Percentiles rank a stretch among this genome's conserved stretches.
phyloP scores from a whole-genome alignment of 2,329 filamentous ascomycete genomes.

The Ustulina deusta region DNA sequence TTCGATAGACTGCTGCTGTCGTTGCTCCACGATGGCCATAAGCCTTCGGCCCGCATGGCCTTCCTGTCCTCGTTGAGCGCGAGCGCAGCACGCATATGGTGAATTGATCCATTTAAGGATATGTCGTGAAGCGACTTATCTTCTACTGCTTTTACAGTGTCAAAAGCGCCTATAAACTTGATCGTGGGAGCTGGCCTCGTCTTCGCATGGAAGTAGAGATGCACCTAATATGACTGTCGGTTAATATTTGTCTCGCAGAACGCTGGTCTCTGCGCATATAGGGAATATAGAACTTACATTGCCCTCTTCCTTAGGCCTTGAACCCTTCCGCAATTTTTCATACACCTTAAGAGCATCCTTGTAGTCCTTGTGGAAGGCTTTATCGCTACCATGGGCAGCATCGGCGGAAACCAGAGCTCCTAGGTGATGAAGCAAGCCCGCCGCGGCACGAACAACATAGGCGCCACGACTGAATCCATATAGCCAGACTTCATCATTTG shows the following conservation, averaged over 20 bases:
- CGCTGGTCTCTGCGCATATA: not conserved
- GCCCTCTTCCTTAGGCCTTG: not conserved
- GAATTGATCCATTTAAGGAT: slow-evolving; percentile 12
- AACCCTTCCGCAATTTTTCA: slow-evolving; percentile 1
- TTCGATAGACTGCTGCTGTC: not conserved
- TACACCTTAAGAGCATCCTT: slow-evolving; percentile 5
- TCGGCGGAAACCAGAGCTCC: slow-evolving; percentile 12
- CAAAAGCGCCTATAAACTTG: not conserved
- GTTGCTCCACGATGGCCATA: slow-evolving; percentile 8
- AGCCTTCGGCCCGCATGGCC: slow-evolving; percentile 2
- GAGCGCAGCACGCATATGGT: slow-evolving; percentile 8
- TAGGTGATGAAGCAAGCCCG: slow-evolving; percentile 12
- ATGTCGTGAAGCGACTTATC: slow-evolving; percentile 16
- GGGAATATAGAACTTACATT: not conserved
- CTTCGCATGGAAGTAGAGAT: slow-evolving; percentile 1
- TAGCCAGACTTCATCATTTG: slow-evolving; percentile 7
- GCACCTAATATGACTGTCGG: not conserved
- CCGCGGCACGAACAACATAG: slow-evolving; percentile 11
- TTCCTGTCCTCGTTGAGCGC: slow-evolving; percentile 13
- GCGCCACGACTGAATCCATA: slow-evolving; percentile 20
- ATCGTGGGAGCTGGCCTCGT: slow-evolving; percentile 7
- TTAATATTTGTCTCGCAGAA: not conserved
- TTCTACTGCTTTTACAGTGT: slow-evolving; percentile 13
- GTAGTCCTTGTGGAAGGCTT: slow-evolving; percentile 4
- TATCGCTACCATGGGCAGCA: not conserved